These are phyloP conservation scores for Suhomyces wounanorum DNA, from an alignment of 1,139 yeast genomes.

Conservation along the genomic window DNA sequence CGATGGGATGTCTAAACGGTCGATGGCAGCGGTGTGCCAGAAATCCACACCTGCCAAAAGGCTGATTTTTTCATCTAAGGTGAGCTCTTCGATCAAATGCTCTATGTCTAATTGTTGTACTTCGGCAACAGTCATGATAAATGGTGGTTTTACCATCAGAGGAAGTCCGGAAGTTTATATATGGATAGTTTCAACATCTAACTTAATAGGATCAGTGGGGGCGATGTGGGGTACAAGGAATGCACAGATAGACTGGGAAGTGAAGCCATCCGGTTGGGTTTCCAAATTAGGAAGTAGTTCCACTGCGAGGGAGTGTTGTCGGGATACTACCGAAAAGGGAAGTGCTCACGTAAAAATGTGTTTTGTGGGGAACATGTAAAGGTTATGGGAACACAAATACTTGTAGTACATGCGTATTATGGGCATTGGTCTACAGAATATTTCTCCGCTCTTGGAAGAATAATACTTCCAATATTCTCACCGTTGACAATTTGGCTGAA, in stretches of 20 bases:
- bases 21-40: slow-evolving; percentile 58
- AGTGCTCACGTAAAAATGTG: not conserved
- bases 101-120: slow-evolving; percentile 42
- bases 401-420: not conserved
- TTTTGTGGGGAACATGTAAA: not conserved
- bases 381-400: not conserved
- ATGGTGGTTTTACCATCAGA: not conserved
- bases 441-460: not conserved
- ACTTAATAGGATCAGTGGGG: slow-evolving; percentile 2
- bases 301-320: not conserved
- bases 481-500: too few relatives aligned
- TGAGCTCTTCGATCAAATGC: slow-evolving; percentile 40
- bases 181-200: not conserved
- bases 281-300: slow-evolving; percentile 6
- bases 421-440: not conserved
- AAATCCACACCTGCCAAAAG: slow-evolving; percentile 52
- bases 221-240: slow-evolving; percentile 3
- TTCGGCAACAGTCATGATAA: slow-evolving; percentile 7
- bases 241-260: not conserved
- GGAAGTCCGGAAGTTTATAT: not conserved
- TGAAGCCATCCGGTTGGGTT: not conserved
- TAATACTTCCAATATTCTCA: too few relatives aligned
- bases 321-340: too few relatives aligned
- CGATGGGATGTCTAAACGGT: slow-evolving; percentile 42
- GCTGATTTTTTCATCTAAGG: slow-evolving; percentile 49